Base-by-base conservation (phyloP, 2,329 filamentous ascomycete species). In the Diaporthe velutina region DNA sequence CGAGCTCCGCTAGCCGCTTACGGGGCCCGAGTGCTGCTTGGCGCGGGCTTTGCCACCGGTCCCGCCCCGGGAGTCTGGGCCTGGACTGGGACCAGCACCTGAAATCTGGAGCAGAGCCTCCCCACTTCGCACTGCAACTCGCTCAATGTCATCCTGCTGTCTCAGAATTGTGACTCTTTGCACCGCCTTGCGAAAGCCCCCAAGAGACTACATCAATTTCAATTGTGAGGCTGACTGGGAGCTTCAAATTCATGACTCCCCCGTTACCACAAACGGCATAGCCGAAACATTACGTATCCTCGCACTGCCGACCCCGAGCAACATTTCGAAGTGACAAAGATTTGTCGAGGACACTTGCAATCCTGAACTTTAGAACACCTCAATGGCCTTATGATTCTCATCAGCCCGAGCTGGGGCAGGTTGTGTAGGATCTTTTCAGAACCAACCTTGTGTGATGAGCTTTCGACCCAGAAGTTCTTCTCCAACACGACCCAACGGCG, bases 1-100 rank as follows among this genome's bases (percentile, higher is more conserved):
- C 52, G 64, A 54, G n/a, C 64, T 68, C 64, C 33, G 30, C 64
- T 68, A 68, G 64, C 64, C 64, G 64, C 45, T 67, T 52, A 66
- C 17, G 60, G 60, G 40, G 60, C 60, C 60, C 60, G 40, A 66
- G 40, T 48, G 40, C 19, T 64, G 25, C 33, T 45, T 13, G 64
- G 64, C n/a, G 13, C 61, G 45, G n/a, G 64, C 45, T 10, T 67
- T 28, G 64, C 64, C 64, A 67, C 64, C 64, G 13, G 19, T 52
- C 45, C 64, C 45, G 30, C 48, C 60, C 57, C 25, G n/a, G 15
- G 15, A 54, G 4, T 54, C 8, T 64, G 45, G 45, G 33, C n/a
- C 45, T 17, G 8, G 30, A 25, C 38, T 2, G 15, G 40, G 28
- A 45, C 42, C 42, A 7, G 17, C 5, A 22, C 42, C 42, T 22